Base-by-base conservation (phyloP, 2,329 filamentous ascomycete genomes). In the Colletotrichum sp. region DNA sequence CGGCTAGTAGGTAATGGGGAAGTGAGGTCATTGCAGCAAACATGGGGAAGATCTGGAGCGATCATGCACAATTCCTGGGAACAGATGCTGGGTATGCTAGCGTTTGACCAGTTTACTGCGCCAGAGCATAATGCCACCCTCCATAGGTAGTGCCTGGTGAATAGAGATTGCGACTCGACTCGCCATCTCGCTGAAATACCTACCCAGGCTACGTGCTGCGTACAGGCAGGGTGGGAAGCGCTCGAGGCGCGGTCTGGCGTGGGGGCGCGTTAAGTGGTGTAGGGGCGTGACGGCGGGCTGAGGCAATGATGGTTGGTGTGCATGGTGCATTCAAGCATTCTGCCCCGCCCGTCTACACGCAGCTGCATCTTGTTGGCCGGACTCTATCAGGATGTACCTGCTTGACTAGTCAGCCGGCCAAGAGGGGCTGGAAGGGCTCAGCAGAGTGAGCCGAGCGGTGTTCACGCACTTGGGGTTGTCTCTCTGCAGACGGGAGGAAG, bases 241-340 rank as follows among this genome's bases (percentile, higher is more conserved):
- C 68, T 55, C 30, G 6, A 71, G 68, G 68, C 68, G 39, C 21
- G 30, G 55, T 48, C 48, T 75, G 70, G 65, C 59, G 63, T 73
- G 73, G 73, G 64, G 71, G 65, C 60, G 59, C 65, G 64, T 73
- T 48, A 52, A 64, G 57, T 70, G 68, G 57, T 69, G 34, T 52
- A 52, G 43, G 43, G 43, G 12, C 32, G 60, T 65, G 21, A 74
- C 52, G 52, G 32, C 14, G 21, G 24, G 14, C 30, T 59, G 32
- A 64, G 39, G 68, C 55, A 70, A 18, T 32, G 21, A 28, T 57
- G 68, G 18, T 63, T 64, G 48, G 43, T 43, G 28, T 65, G 68
- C 26, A 48, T 64, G 43, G 43, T 34, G 30, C 26, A 65, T 72
- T 75, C 72, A 72, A 75, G 72, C 72, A 75, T 67, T 68, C 39